phyloP scores from a whole-genome alignment of 441 rosid species.

The Pelargonium myrrhifolium region DNA sequence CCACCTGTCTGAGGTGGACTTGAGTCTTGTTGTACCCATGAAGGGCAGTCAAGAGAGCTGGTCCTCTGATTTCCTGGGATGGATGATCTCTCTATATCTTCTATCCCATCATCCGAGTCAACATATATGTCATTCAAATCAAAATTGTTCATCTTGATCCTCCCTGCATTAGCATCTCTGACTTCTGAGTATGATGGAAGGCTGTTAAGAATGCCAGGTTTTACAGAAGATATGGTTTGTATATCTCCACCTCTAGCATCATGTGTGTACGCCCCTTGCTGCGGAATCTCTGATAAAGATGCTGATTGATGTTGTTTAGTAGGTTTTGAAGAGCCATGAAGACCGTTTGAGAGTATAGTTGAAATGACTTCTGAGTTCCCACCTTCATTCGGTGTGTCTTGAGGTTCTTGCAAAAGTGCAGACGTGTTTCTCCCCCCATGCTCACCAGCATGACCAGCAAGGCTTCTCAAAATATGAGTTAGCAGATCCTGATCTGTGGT shows the following conservation, averaged over 20 bases:
- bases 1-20: constrained; percentile 93
- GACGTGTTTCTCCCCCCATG: constrained; percentile 48
- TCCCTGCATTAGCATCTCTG: constrained; percentile 33
- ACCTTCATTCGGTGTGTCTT: constrained; percentile 38
- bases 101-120: constrained; percentile 75
- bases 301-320: constrained; percentile 34
- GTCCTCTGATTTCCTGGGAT: constrained; percentile 49
- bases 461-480: constrained; percentile 69
- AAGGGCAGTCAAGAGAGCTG: constrained; percentile 68
- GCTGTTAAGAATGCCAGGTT: constrained; percentile 25
- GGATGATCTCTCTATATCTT: constrained; percentile 63
- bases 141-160: constrained; percentile 64
- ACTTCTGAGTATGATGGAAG: constrained; percentile 27
- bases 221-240: constrained; percentile 20
- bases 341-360: constrained; percentile 35
- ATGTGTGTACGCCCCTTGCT: constrained; percentile 31
- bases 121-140: constrained; percentile 78
- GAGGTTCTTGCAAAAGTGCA: constrained; percentile 54
- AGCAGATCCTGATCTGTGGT: constrained; percentile 60
- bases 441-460: constrained; percentile 50
- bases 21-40: constrained; percentile 70
- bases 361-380: constrained; percentile 42
- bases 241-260: constrained; percentile 24
- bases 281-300: constrained; percentile 30
- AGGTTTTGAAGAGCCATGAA: constrained; percentile 34